A percentile compares a stretch with the other conserved stretches of the same genome.
Conservation (phyloP, 805 yeast species). For the Candida germanica region DNA sequence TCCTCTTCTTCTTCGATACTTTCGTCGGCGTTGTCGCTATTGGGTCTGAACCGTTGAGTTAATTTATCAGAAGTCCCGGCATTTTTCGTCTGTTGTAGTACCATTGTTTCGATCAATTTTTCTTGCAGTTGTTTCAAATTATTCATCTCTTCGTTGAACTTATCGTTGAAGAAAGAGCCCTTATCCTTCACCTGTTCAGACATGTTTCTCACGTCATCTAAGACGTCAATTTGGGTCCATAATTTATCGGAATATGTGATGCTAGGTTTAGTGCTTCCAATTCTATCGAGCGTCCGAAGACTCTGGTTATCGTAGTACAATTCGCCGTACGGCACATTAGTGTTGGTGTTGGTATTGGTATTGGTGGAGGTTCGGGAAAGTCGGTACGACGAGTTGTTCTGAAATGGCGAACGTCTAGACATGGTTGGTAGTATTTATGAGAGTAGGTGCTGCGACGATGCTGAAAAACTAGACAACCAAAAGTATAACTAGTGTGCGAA, state of each 20-base stretch:
- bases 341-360: slow-evolving; percentile 6
- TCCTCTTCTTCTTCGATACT: slow-evolving; percentile 22
- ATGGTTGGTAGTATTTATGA: too few relatives aligned
- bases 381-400: slow-evolving; percentile 10
- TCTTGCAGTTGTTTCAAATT: slow-evolving; percentile 56
- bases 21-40: not conserved
- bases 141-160: slow-evolving; percentile 50
- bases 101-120: slow-evolving; percentile 31
- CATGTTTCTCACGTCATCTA: slow-evolving; percentile 72
- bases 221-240: slow-evolving; percentile 85
- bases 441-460: too few relatives aligned
- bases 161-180: slow-evolving; percentile 49
- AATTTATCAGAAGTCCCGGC: slow-evolving; percentile 17
- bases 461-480: too few relatives aligned
- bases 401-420: too few relatives aligned
- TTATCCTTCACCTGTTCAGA: slow-evolving; percentile 43
- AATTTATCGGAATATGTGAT: slow-evolving; percentile 70
- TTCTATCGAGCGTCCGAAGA: slow-evolving; percentile 39
- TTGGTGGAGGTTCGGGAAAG: slow-evolving; percentile 14
- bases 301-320: slow-evolving; percentile 11
- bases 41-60: slow-evolving; percentile 23
- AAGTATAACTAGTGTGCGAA: too few relatives aligned
- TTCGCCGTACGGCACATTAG: not conserved
- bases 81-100: slow-evolving; percentile 24
- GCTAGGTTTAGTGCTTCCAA: slow-evolving; percentile 54